These are phyloP conservation scores for Telopea speciosissima DNA, from an alignment of 177 flowering plant genomes.

Conservation along the genomic window DNA sequence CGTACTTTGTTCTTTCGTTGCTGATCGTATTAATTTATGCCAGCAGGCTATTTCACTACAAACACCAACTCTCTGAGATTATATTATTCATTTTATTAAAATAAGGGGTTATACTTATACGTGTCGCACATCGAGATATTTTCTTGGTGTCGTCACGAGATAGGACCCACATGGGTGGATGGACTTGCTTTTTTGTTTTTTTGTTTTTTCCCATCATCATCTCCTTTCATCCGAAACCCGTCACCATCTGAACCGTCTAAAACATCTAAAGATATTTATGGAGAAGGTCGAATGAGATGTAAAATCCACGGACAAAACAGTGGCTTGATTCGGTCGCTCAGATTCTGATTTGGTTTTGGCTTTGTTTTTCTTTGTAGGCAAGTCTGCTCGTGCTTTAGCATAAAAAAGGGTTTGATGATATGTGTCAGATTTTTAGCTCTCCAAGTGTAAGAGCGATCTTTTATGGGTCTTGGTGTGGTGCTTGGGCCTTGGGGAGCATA, in stretches of 20 bases:
- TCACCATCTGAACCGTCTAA: too few relatives aligned
- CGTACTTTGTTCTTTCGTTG: too few relatives aligned
- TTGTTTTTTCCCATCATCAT: too few relatives aligned
- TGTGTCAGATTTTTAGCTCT: background rate
- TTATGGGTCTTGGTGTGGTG: slow-evolving; percentile 11
- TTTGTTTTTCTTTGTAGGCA: slow-evolving; percentile 2
- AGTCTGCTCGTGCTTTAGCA: background rate
- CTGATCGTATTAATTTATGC: too few relatives aligned
- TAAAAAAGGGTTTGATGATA: background rate
- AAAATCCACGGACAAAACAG: background rate
- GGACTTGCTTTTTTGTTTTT: slow-evolving; percentile 16
- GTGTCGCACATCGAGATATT: background rate
- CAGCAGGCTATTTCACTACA: too few relatives aligned
- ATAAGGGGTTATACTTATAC: background rate
- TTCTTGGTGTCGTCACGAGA: background rate
- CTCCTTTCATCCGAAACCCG: background rate
- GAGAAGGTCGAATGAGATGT: too few relatives aligned
- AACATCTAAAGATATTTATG: too few relatives aligned
- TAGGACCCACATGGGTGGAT: slow-evolving; percentile 1
- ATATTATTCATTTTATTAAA: too few relatives aligned
- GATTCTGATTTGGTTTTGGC: slow-evolving; percentile 18
- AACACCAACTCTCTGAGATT: too few relatives aligned
- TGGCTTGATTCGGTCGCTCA: slow-evolving; percentile 20
- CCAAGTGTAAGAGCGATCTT: slow-evolving; percentile 2
- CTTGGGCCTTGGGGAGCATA: slow-evolving; percentile 4